These are phyloP conservation scores for Venturia oleaginea DNA, from an alignment of 2,329 filamentous ascomycete species.

Conservation along the genomic window DNA sequence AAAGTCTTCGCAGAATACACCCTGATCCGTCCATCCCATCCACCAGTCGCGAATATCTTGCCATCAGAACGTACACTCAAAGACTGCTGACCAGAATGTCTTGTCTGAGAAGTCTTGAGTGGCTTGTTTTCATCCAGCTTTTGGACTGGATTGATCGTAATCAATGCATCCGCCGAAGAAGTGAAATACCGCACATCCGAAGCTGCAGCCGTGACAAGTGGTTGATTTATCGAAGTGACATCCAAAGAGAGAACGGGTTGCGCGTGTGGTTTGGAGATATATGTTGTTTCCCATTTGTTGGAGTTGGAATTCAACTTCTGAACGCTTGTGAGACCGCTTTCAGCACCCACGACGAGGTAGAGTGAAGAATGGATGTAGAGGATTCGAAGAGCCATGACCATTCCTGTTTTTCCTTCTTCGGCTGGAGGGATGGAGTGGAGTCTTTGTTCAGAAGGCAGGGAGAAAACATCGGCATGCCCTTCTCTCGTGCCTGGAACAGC, in stretches of 20 bases:
- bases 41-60: constrained; percentile 77
- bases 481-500: constrained; percentile 58
- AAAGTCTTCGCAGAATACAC: constrained; percentile 75
- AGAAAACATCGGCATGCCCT: constrained; percentile 66
- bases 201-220: constrained; percentile 13
- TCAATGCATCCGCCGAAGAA: constrained; percentile 69
- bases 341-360: constrained; percentile 68
- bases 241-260: constrained; percentile 69
- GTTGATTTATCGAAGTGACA: constrained; percentile 22
- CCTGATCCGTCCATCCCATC: constrained; percentile 77
- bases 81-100: constrained; percentile 83
- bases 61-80: constrained; percentile 70
- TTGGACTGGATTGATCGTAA: constrained; percentile 67
- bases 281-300: constrained; percentile 46
- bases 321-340: constrained; percentile 69
- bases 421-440: constrained; percentile 47
- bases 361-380: constrained; percentile 37
- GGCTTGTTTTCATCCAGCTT: constrained; percentile 26
- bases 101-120: constrained; percentile 61
- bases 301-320: constrained; percentile 35
- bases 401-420: constrained; percentile 48
- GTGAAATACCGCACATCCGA: constrained; percentile 55
- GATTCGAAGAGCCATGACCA: constrained; percentile 78
- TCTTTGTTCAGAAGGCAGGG: constrained; percentile 66
- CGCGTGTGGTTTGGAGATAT: constrained; percentile 58